phyloP scores from a whole-genome alignment of 768 basidiomycete species.

The Tulasnella sp. region DNA sequence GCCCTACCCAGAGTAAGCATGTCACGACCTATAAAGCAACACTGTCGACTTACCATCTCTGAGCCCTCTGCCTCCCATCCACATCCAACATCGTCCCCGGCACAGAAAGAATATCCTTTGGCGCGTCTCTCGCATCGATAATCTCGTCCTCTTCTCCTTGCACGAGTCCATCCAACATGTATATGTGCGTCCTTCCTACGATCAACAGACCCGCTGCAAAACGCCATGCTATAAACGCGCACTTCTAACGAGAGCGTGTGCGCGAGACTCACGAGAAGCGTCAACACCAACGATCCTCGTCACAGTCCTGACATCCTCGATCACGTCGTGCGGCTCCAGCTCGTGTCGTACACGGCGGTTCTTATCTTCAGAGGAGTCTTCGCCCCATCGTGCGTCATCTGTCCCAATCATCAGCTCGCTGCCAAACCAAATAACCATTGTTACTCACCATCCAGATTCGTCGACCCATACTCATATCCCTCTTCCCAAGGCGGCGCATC shows the following conservation, averaged over 20 bases:
- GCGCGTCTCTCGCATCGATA: constrained; percentile 77
- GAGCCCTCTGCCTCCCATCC: constrained; percentile 65
- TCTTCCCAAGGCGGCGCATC: constrained; percentile 68
- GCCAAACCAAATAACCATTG: not conserved
- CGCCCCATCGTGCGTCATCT: constrained; percentile 44
- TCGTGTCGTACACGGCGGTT: constrained; percentile 77
- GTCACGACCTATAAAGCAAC: not conserved
- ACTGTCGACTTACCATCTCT: constrained; percentile 50
- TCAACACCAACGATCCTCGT: constrained; percentile 84
- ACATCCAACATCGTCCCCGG: constrained; percentile 75
- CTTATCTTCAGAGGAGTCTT: constrained; percentile 79
- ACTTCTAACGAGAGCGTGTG: not conserved
- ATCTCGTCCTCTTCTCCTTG: constrained; percentile 80
- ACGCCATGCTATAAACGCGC: not conserved
- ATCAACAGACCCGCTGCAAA: constrained; percentile 71
- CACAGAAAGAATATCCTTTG: constrained; percentile 65
- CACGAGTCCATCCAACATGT: constrained; percentile 82
- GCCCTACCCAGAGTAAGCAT: constrained; percentile 36
- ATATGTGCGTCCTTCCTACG: constrained; percentile 70
- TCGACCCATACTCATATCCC: constrained; percentile 52
- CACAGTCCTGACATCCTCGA: constrained; percentile 77
- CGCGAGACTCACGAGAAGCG: constrained; percentile 59
- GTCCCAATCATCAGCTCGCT: constrained; percentile 4
- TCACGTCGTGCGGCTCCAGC: constrained; percentile 77
- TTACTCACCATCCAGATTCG: constrained; percentile 44